These are phyloP conservation scores for Sporothrix brunneoviolacea DNA, from an alignment of 2,329 filamentous ascomycete species.

Conservation along the genomic window DNA sequence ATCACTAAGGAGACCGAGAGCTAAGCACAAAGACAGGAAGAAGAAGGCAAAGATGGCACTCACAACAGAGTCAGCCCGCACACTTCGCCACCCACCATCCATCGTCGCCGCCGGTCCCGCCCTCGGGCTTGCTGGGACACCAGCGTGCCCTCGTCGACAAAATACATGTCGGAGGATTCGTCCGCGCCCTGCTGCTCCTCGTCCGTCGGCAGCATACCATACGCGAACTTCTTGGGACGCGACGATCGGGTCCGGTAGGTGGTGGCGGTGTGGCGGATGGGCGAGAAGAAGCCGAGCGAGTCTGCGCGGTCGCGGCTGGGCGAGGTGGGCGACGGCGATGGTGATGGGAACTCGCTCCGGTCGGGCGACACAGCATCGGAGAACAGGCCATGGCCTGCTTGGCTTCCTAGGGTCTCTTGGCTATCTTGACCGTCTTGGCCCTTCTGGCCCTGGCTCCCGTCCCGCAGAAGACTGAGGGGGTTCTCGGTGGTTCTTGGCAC, in stretches of 20 bases:
- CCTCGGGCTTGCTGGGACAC: conserved; percentile 14
- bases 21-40: background rate
- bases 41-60: conserved; percentile 17
- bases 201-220: conserved; percentile 8
- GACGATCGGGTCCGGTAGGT: conserved; percentile 13
- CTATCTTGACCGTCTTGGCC: no score
- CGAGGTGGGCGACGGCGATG: background rate
- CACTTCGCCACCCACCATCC: conserved; percentile 29
- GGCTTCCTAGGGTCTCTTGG: no score
- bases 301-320: background rate
- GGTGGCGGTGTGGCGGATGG: conserved; percentile 13
- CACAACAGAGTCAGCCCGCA: conserved; percentile 31
- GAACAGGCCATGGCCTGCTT: no score
- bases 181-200: conserved; percentile 3
- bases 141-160: conserved; percentile 14
- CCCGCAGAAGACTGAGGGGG: no score
- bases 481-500: no score
- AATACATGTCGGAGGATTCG: conserved; percentile 9
- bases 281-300: conserved; percentile 14
- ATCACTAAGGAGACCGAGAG: background rate
- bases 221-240: background rate
- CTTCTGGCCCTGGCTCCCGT: no score
- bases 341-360: background rate
- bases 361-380: no score
- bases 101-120: conserved; percentile 15